Conservation (phyloP, 2,329 filamentous ascomycete genomes). For the Venturia nashicola region DNA sequence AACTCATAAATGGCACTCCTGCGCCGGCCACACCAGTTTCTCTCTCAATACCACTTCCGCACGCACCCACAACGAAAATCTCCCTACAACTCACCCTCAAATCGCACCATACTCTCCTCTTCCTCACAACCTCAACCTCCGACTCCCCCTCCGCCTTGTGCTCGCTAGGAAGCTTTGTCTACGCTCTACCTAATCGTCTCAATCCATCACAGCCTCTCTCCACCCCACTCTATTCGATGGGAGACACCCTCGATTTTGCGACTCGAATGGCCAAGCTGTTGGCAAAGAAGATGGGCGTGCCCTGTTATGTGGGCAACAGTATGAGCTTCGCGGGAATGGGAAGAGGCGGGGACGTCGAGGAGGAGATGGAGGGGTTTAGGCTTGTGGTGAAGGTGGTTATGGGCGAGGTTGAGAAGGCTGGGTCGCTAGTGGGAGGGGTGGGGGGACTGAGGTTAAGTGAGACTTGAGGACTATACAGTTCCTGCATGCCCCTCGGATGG, state of each 20-base stretch:
- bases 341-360: constrained; percentile 71
- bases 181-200: constrained; percentile 69
- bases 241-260: constrained; percentile 74
- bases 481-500: no score
- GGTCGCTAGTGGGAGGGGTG: background rate
- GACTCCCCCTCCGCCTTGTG: constrained; percentile 23
- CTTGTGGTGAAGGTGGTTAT: constrained; percentile 60
- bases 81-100: constrained; percentile 46
- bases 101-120: constrained; percentile 40
- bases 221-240: constrained; percentile 66
- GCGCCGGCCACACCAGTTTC: background rate
- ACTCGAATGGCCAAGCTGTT: constrained; percentile 73
- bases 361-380: constrained; percentile 84
- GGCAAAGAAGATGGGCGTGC: constrained; percentile 57
- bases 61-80: constrained; percentile 42
- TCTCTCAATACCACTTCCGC: constrained; percentile 45
- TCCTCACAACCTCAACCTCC: constrained; percentile 42
- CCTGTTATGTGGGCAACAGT: constrained; percentile 85
- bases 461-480: background rate
- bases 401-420: constrained; percentile 30
- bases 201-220: constrained; percentile 48
- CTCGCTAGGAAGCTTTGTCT: constrained; percentile 77
- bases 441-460: background rate
- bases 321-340: constrained; percentile 63
- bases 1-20: background rate